Evolutionary conservation across 2,329 filamentous ascomycete species (phyloP).

Genomic region (Curvularia sp.): DNA sequence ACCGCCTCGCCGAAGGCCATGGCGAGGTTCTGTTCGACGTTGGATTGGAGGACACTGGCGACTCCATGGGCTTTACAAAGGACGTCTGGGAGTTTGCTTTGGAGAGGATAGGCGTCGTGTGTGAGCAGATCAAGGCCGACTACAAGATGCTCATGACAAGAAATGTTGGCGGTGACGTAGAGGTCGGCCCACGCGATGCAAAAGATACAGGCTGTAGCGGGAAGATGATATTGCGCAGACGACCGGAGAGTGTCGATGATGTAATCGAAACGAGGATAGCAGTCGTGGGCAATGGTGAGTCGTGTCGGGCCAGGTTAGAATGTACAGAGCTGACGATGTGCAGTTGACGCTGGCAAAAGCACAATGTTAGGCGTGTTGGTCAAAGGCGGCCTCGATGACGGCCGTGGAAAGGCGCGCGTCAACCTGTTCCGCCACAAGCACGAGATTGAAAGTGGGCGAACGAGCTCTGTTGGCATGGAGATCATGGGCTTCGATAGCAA

Average conservation of each 20-base stretch:
- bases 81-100: slow-evolving; percentile 79
- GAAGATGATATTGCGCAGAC: slow-evolving; percentile 83
- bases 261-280: slow-evolving; percentile 96
- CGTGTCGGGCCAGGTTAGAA: background rate
- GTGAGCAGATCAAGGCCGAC: slow-evolving; percentile 71
- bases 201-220: slow-evolving; percentile 80
- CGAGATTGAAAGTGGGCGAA: slow-evolving; percentile 93
- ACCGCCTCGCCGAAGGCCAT: slow-evolving; percentile 75
- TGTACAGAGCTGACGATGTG: slow-evolving; percentile 15
- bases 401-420: slow-evolving; percentile 88
- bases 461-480: slow-evolving; percentile 97
- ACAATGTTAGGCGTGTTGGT: slow-evolving; percentile 95
- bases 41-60: slow-evolving; percentile 87
- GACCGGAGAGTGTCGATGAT: slow-evolving; percentile 77
- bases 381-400: slow-evolving; percentile 94
- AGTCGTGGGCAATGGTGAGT: slow-evolving; percentile 87
- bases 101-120: slow-evolving; percentile 68
- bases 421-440: slow-evolving; percentile 98
- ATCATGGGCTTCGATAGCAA: slow-evolving; percentile 92
- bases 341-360: slow-evolving; percentile 94
- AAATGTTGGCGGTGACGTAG: slow-evolving; percentile 79
- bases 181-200: slow-evolving; percentile 68
- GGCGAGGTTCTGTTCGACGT: slow-evolving; percentile 92
- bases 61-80: slow-evolving; percentile 78
- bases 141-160: slow-evolving; percentile 86